Evolutionary conservation across 441 rosid species (phyloP).

Genomic region (Brassica balearica): DNA sequence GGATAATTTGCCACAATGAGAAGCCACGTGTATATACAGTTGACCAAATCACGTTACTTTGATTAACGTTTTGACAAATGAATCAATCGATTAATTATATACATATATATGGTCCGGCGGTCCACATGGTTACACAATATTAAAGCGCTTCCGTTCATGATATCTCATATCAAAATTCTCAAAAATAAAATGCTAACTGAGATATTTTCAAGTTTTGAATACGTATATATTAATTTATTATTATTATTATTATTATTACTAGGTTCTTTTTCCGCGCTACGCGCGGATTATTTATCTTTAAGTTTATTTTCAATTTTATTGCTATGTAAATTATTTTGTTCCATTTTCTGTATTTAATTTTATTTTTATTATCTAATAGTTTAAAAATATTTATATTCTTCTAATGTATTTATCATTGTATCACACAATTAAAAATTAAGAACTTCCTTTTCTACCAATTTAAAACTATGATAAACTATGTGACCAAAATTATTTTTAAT

Average conservation of each 20-base stretch:
- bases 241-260: no score
- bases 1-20: constrained; percentile 35
- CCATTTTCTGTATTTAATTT: neutral
- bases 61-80: constrained; percentile 17
- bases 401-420: neutral
- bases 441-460: neutral
- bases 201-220: neutral
- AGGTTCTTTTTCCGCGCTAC: neutral
- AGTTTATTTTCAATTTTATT: neutral
- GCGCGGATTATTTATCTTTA: neutral
- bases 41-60: constrained; percentile 32
- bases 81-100: constrained; percentile 1
- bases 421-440: neutral
- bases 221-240: no score
- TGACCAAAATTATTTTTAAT: neutral
- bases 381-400: no score
- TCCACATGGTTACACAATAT: neutral
- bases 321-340: neutral
- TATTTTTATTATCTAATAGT: no score
- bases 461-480: neutral
- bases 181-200: neutral
- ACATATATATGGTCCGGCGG: neutral
- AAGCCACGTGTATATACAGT: constrained; percentile 38
- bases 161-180: neutral
- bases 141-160: neutral